These are phyloP conservation scores for Solanum peruvianum DNA, from an alignment of 257 asterid genomes.

Conservation along the genomic window DNA sequence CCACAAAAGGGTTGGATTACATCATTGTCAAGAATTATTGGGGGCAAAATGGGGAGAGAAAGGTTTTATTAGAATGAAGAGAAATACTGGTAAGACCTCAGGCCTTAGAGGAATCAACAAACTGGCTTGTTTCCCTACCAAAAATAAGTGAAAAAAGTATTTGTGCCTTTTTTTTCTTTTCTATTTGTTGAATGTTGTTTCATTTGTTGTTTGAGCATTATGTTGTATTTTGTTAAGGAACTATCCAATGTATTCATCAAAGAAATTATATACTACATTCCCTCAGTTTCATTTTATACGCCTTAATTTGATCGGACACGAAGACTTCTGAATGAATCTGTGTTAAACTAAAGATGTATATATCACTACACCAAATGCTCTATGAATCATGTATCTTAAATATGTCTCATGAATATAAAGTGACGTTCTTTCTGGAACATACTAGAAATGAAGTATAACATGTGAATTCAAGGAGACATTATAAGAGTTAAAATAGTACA, in stretches of 20 bases:
- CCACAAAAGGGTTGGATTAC: conserved; percentile 31
- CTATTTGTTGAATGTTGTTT: not conserved
- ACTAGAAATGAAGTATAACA: not conserved
- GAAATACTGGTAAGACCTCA: conserved; percentile 33
- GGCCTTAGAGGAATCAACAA: conserved; percentile 53
- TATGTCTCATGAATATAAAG: not conserved
- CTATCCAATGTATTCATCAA: not conserved
- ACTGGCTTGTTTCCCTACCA: conserved; percentile 54
- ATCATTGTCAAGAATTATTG: conserved; percentile 58
- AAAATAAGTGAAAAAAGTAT: conserved; percentile 8
- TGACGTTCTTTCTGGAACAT: not conserved
- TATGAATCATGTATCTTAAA: not conserved
- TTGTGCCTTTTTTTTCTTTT: not conserved
- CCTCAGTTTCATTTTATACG: not conserved
- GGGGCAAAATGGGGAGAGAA: conserved; percentile 60
- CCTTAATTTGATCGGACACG: not conserved
- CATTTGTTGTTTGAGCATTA: not conserved
- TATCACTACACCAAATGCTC: not conserved
- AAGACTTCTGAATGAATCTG: too few relatives aligned
- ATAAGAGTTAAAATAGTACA: not conserved
- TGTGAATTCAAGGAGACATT: not conserved
- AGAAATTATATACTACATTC: not conserved
- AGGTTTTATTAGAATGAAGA: conserved; percentile 56
- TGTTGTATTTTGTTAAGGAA: not conserved
- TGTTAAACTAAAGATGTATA: not conserved